Evolutionary conservation across 2,329 filamentous ascomycete genomes (phyloP), one percentile per base, ranked within the genome.

Genomic region (Trichoderma asperellum): DNA sequence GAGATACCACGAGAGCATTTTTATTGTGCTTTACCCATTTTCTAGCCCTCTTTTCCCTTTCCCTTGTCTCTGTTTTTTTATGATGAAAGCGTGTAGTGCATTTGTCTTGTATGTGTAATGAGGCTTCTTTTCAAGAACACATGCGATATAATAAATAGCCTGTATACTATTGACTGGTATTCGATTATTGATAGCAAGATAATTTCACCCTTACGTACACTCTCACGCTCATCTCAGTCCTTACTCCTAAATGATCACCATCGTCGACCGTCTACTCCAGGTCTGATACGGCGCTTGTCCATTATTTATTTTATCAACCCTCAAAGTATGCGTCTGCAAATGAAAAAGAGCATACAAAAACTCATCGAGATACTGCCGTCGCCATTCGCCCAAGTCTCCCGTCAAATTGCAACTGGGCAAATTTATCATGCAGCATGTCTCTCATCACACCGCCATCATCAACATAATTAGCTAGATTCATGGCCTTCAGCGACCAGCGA

Each of bases 401-500:
- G 2, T 70, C 68, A 53, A 80, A 74, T 2, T 72, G 72, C 71
- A 88, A 72, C 62, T 79, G 81, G 16, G 79, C 76, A 68, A 84
- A 83, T 69, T 81, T 83, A 4, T 79, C 78, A 29, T 83, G 81
- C 55, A 89, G 75, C 11, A 79, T 72, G 57, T 73, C 75, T 67
- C 83, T 81, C 71, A 89, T 74, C 5, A 77, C 75, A 1, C 84
- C 85, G 0, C 78, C 83, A 71, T 92, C 90, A 4, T 83, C 80
- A 55, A 86, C 82, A 73, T 86, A 86, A 58, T 85, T 84, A 1
- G 90, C 89, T 61, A 93, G 75, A 14, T 83, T 84, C 65, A 92
- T 82, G 5, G 91, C 88, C 73, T 86, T 85, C 7, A 86, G 82
- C 1, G 87, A 87, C 91, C 91, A 94, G 43, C 78, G 76, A 71